phyloP scores from a whole-genome alignment of 257 asterid genomes.

The Solanum megistacrolobum region DNA sequence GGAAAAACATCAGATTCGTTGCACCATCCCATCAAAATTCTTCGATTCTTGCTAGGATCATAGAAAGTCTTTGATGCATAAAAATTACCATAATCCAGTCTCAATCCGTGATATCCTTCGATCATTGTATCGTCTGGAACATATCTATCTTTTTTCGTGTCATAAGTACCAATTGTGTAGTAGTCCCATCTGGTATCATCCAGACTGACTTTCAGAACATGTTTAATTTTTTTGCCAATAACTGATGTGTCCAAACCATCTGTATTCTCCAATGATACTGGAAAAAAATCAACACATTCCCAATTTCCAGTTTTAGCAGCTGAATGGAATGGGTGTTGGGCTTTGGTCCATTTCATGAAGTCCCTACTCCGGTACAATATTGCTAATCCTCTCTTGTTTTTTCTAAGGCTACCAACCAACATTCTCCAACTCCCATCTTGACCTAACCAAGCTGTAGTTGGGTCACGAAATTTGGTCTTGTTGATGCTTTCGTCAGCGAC shows the following conservation, averaged over 20 bases:
- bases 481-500: neutral
- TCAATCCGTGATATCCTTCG: neutral
- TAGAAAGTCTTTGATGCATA: neutral
- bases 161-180: neutral
- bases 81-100: neutral
- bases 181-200: neutral
- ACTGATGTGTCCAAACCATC: neutral
- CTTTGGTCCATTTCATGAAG: neutral
- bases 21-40: neutral
- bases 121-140: neutral
- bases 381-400: neutral
- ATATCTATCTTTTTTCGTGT: neutral
- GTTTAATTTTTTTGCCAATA: neutral
- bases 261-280: neutral
- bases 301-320: neutral
- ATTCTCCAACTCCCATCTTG: slow-evolving; percentile 14
- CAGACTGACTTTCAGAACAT: neutral
- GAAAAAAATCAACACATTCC: slow-evolving; percentile 8
- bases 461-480: slow-evolving; percentile 11
- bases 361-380: slow-evolving; percentile 8
- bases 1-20: neutral
- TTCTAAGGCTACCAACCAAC: neutral
- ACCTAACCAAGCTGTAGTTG: slow-evolving; percentile 20
- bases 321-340: neutral
- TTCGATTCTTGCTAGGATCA: neutral